These are phyloP conservation scores for Ustilago trichophora DNA, from an alignment of 1,284 basidiomycete genomes.

Conservation along the genomic window DNA sequence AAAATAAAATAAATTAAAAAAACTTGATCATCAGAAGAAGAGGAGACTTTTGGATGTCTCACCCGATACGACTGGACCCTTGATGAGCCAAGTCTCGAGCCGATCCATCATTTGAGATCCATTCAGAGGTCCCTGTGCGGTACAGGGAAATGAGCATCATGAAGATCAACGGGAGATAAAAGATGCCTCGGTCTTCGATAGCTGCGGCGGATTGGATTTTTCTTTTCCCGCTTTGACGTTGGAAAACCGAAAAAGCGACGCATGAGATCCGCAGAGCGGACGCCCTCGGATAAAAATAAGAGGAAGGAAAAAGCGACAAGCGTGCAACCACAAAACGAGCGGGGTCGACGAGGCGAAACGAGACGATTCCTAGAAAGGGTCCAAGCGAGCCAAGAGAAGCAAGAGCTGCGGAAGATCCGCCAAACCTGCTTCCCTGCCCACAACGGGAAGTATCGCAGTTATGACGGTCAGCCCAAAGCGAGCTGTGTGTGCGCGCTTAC, in stretches of 20 bases:
- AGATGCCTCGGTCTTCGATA: too few species aligned
- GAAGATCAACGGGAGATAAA: too few species aligned
- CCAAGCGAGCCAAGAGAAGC: neutral
- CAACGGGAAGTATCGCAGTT: neutral
- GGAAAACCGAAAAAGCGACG: neutral
- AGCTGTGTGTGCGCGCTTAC: too few species aligned
- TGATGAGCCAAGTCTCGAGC: neutral
- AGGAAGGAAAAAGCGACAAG: neutral
- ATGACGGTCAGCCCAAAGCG: too few species aligned
- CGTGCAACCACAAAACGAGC: neutral
- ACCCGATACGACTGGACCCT: constrained; percentile 7
- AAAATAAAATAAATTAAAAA: neutral
- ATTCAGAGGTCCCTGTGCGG: too few species aligned
- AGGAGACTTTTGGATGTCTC: constrained; percentile 2
- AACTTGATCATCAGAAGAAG: neutral
- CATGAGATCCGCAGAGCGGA: constrained; percentile 3
- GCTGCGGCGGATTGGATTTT: neutral
- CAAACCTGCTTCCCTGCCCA: neutral
- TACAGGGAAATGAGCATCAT: too few species aligned
- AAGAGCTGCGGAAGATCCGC: constrained; percentile 3
- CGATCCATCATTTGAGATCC: too few species aligned
- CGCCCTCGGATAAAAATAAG: constrained; percentile 12
- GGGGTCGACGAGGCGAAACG: constrained; percentile 1
- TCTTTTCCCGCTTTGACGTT: neutral
- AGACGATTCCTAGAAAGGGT: neutral